These are phyloP conservation scores for Epithemia pelagica DNA, from an alignment of 108 stramenopile species.

Conservation along the genomic window DNA sequence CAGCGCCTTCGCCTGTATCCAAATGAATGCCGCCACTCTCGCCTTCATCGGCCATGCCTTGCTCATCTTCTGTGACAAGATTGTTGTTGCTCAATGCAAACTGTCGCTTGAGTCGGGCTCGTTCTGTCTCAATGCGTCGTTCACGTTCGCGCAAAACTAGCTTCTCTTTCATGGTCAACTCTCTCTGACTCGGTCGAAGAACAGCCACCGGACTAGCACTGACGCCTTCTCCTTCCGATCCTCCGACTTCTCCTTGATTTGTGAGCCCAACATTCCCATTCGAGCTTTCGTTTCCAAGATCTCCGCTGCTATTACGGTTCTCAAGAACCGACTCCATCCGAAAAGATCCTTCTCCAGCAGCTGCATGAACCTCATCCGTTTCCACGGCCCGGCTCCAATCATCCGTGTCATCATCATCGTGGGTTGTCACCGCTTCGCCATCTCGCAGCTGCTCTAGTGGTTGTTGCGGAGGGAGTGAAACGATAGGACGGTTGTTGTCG, in stretches of 20 bases:
- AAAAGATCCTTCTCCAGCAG: background rate
- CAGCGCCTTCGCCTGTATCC: background rate
- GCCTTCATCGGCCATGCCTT: slow-evolving; percentile 1
- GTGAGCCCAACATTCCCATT: background rate
- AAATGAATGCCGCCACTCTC: background rate
- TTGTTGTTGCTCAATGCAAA: slow-evolving; percentile 42
- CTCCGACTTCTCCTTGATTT: background rate
- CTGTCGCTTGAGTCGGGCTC: slow-evolving; percentile 60
- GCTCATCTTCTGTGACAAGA: slow-evolving; percentile 15
- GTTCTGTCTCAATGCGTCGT: slow-evolving; percentile 60
- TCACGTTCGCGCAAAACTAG: slow-evolving; percentile 71
- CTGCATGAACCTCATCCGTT: slow-evolving; percentile 17
- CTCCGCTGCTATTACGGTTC: background rate
- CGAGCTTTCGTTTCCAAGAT: background rate
- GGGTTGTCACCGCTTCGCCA: too few species aligned
- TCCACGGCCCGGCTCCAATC: slow-evolving; percentile 45
- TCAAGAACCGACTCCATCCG: slow-evolving; percentile 1
- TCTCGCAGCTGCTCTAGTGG: too few species aligned
- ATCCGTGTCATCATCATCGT: slow-evolving; percentile 27
- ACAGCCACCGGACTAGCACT: background rate
- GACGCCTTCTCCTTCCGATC: background rate
- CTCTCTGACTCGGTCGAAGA: slow-evolving; percentile 13
- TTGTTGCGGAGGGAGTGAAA: too few species aligned
- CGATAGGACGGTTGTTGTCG: too few species aligned
- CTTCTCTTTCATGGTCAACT: slow-evolving; percentile 63